Evolutionary conservation across 2,329 filamentous ascomycete genomes (phyloP).

Genomic region (Macrophomina phaseolina): DNA sequence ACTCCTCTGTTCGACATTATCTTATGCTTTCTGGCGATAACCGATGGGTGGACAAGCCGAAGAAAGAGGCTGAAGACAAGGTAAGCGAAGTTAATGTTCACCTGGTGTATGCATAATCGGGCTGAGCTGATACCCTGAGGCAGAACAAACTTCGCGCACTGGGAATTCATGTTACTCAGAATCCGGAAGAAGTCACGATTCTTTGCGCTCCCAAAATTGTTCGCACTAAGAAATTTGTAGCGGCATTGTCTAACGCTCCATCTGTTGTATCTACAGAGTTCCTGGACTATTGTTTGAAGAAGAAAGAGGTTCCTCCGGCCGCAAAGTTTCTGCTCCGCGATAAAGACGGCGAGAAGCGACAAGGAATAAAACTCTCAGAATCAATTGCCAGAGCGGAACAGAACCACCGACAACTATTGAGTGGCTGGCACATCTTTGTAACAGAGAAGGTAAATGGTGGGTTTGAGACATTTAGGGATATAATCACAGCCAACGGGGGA

Average conservation of each 20-base stretch:
- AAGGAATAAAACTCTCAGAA: slow-evolving; percentile 71
- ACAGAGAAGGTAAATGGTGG: slow-evolving; percentile 80
- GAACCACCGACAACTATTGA: slow-evolving; percentile 78
- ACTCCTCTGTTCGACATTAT: slow-evolving; percentile 71
- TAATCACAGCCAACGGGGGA: slow-evolving; percentile 88
- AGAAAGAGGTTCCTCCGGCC: slow-evolving; percentile 67
- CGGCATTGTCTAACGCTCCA: slow-evolving; percentile 81
- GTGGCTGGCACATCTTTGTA: slow-evolving; percentile 81
- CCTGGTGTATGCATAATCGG: background rate
- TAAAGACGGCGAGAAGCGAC: slow-evolving; percentile 71
- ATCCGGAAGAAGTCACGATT: slow-evolving; percentile 79
- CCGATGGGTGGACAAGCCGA: slow-evolving; percentile 75
- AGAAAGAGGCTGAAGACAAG: slow-evolving; percentile 79
- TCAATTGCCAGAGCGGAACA: slow-evolving; percentile 73
- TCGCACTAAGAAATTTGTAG: slow-evolving; percentile 92
- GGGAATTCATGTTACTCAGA: slow-evolving; percentile 79
- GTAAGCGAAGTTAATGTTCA: slow-evolving; percentile 57
- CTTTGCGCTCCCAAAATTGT: slow-evolving; percentile 86
- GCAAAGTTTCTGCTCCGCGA: slow-evolving; percentile 74
- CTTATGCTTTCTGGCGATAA: slow-evolving; percentile 85
- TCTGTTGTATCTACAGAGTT: slow-evolving; percentile 78
- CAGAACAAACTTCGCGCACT: slow-evolving; percentile 81
- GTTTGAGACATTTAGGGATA: slow-evolving; percentile 81
- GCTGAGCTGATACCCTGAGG: slow-evolving; percentile 8
- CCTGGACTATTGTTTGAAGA: slow-evolving; percentile 76